Percentiles rank a stretch among this genome's conserved stretches.
Conservation (phyloP, 2,329 filamentous ascomycete species). For the Beauveria caledonica region DNA sequence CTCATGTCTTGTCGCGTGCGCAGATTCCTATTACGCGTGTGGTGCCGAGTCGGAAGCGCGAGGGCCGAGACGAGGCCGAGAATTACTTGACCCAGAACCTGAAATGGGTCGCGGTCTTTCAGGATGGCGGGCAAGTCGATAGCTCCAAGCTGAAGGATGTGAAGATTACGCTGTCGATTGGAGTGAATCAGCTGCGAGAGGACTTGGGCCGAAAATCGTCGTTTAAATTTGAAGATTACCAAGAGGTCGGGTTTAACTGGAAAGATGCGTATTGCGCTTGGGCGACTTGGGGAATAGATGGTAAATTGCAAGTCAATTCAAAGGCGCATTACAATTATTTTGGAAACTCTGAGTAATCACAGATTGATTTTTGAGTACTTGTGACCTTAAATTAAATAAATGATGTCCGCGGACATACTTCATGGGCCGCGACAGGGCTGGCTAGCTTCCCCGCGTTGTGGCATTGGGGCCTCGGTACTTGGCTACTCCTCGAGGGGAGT, state of each 20-base stretch:
- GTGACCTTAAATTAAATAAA: no score
- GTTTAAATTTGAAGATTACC: background rate
- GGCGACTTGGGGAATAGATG: no score
- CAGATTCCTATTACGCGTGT: background rate
- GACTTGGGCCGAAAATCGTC: background rate
- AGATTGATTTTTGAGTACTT: no score
- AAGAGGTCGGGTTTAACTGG: background rate
- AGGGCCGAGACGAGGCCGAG: background rate
- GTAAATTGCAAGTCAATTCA: no score
- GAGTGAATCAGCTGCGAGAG: background rate
- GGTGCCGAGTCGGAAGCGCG: background rate
- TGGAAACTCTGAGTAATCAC: no score
- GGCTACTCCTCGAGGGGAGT: no score
- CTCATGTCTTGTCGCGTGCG: background rate
- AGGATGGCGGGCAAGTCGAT: background rate
- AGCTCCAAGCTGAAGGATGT: background rate
- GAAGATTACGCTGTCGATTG: background rate
- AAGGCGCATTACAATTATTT: no score
- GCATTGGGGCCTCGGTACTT: background rate
- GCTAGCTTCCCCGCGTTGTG: background rate
- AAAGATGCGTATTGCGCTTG: background rate
- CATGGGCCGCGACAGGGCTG: background rate
- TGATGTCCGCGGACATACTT: no score
- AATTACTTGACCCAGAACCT: background rate
- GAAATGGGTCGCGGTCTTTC: background rate